phyloP scores from a whole-genome alignment of 768 basidiomycete genomes.

The Suillus luteus region DNA sequence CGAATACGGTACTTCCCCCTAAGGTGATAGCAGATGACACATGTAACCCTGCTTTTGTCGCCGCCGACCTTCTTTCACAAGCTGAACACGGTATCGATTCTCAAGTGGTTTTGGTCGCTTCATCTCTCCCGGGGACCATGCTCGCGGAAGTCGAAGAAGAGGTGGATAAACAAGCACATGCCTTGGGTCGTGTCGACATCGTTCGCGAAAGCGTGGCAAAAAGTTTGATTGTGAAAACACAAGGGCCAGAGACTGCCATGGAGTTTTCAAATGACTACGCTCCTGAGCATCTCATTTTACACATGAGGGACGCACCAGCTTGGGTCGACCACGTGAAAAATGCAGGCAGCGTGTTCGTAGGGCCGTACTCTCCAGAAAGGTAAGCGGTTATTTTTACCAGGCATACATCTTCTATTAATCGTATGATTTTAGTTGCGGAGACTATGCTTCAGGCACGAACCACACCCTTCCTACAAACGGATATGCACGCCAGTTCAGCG shows the following conservation, averaged over 20 bases:
- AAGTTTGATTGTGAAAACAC: conserved; percentile 82
- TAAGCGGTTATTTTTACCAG: conserved; percentile 33
- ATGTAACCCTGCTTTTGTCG: conserved; percentile 86
- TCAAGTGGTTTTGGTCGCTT: conserved; percentile 91
- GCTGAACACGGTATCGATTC: conserved; percentile 99
- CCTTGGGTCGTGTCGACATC: conserved; percentile 87
- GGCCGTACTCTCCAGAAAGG: conserved; percentile 95
- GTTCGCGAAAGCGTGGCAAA: conserved; percentile 86
- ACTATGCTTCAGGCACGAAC: conserved; percentile 98
- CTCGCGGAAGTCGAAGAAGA: conserved; percentile 79
- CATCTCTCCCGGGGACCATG: conserved; percentile 62
- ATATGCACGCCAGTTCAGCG: conserved; percentile 97
- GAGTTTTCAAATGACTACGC: conserved; percentile 96
- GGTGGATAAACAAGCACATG: conserved; percentile 84
- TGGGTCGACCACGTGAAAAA: conserved; percentile 75
- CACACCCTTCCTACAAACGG: conserved; percentile 97
- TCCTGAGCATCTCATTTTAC: conserved; percentile 95
- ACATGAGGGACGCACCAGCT: conserved; percentile 71
- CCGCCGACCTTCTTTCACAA: conserved; percentile 95
- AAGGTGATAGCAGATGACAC: conserved; percentile 94
- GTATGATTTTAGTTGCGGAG: conserved; percentile 73
- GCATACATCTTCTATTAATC: conserved; percentile 10
- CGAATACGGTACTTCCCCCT: conserved; percentile 23
- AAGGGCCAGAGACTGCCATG: conserved; percentile 73
- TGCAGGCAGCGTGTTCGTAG: conserved; percentile 96